Evolutionary conservation across 2,329 filamentous ascomycete species (phyloP), one percentile per base, ranked within the genome.

Genomic region (Cordyceps sp.): DNA sequence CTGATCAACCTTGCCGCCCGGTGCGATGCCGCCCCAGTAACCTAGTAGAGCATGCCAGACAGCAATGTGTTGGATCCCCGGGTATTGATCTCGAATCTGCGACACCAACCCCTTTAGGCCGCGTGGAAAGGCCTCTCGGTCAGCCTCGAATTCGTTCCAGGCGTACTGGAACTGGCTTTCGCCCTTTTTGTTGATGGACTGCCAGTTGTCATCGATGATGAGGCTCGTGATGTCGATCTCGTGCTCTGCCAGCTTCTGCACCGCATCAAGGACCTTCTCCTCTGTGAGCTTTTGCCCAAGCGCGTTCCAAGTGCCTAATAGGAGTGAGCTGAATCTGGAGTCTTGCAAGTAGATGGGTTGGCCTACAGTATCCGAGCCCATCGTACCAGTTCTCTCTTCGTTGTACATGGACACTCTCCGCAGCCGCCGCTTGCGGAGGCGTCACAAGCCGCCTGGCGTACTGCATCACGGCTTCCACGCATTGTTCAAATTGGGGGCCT

Each of bases 201-300:
- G 86, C 90, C 90, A 98, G 44, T 92, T 93, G 48, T 98, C 90
- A 44, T 98, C 90, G 39, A 98, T 93, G 38, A 96, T 93, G 3
- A 98, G 63, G 45, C 76, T 93, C 1, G 74, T 77, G 29, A 96
- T 66, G 26, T 78, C 74, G 45, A 98, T 82, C 1, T 76, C 69
- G 34, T 80, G 67, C 20, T 73, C 61, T 5, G 75, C 67, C 10
- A 98, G 59, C 2, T 68, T 64, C 36, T 84, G 72, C 1, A 96
- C 60, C 2, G 86, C 84, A 26, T 73, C 54, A 10, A 85, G 61
- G 12, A 98, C 70, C 44, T 84, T 92, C 15, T 82, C 64, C 37
- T 88, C 81, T 0, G 77, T 90, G 22, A 98, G 62, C 28, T 76
- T 61, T 44, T 92, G 83, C 0, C 90, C 90, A 0, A 98, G 62